Evolutionary conservation across 371 early-diverging fungal genomes (phyloP), one percentile per base, ranked within the genome.

Genomic region (Blyttiomyces sp.): DNA sequence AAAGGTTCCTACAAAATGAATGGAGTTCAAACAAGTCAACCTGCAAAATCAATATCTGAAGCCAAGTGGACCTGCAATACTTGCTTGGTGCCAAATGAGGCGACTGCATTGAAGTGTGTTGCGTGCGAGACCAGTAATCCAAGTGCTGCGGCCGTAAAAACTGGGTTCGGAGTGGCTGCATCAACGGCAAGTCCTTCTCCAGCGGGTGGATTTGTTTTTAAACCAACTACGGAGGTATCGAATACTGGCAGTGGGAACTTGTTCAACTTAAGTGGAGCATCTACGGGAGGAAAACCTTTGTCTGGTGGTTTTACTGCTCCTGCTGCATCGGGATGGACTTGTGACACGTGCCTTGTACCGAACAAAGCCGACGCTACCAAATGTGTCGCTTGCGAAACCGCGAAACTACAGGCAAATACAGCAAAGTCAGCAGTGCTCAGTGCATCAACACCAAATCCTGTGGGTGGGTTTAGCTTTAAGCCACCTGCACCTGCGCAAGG

Each of bases 351-450:
- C 35, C 33, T 58, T 6, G 46, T 58, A 13, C 32, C 48, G 24
- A 58, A 58, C 33, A 46, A 58, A 17, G 19, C 34, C 2, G 61
- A 31, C 21, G 51, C 26, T 19, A 24, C 7, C 21, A 61, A 61
- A 32, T 61, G 61, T 34, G 27, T 53, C 17, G 61, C 61, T 9
- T 61, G 61, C 24, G 61, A 61, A 30, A 24, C 32, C 17, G 39
- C 17, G 16, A 53, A 43, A 11, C 17, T 11, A 1, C 31, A 28
- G 16, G 11, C 24, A 35, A 33, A 17, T 11, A n/a, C 34, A 35
- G 11, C 26, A n/a, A 11, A 28, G 17, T 13, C 31, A 17, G 17
- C 52, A n/a, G n/a, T n/a, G n/a, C 31, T 34, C 52, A 13, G 48
- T n/a, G n/a, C n/a, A n/a, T n/a, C n/a, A n/a, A n/a, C n/a, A n/a